These are phyloP conservation scores for Microstegium vimineum DNA, from an alignment of 176 grass and related monocot genomes.

Conservation along the genomic window DNA sequence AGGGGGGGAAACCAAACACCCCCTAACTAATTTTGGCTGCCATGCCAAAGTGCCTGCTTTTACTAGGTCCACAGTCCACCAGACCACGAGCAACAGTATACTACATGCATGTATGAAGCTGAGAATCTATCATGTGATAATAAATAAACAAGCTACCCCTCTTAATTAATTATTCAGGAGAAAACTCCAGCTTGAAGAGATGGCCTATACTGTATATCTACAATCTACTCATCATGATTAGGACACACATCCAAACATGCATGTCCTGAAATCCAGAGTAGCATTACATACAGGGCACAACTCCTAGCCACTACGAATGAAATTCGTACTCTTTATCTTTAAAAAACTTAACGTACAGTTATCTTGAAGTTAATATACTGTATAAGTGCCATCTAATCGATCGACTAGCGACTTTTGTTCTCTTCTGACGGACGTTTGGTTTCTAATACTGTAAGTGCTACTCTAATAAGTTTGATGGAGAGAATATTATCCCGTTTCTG, in stretches of 20 bases:
- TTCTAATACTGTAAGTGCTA: background rate
- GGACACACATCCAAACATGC: constrained; percentile 3
- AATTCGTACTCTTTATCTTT: background rate
- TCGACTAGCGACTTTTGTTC: constrained; percentile 29
- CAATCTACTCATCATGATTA: background rate
- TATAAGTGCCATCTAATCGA: constrained; percentile 15
- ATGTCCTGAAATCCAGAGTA: background rate
- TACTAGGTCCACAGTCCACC: background rate
- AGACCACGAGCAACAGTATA: background rate
- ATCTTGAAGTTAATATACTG: constrained; percentile 7
- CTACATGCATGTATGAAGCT: background rate
- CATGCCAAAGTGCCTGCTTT: background rate
- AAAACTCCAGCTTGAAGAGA: background rate
- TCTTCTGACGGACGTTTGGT: constrained; percentile 24
- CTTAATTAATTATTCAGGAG: background rate
- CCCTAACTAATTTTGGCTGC: constrained; percentile 4
- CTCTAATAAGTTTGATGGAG: background rate
- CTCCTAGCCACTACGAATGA: background rate
- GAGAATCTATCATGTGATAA: background rate
- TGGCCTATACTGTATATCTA: background rate
- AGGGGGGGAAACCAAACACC: no score
- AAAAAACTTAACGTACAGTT: background rate
- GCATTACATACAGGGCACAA: background rate
- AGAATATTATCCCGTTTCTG: constrained; percentile 3
- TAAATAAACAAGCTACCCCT: background rate